Percentiles rank a stretch among this genome's conserved stretches.
Conservation (phyloP, 306 rosid species). For the Prunus campanulata region DNA sequence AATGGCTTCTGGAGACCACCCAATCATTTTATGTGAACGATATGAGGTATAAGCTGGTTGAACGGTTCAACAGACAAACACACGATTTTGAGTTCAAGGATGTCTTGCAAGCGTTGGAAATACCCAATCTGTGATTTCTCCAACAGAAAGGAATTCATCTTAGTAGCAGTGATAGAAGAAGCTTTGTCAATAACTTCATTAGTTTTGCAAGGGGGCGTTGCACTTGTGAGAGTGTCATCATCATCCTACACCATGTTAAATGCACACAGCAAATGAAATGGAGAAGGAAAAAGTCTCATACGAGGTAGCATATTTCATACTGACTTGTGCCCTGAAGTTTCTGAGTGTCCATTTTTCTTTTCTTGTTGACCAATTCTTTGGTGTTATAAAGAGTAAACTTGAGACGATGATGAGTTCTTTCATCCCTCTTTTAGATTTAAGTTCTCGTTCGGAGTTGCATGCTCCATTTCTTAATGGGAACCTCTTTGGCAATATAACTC, state of each 20-base stretch:
- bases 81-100: conserved; percentile 92
- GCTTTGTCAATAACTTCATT: neutral
- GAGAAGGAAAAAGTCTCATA: neutral
- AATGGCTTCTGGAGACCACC: conserved; percentile 80
- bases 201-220: neutral
- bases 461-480: no score
- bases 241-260: neutral
- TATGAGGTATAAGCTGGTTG: conserved; percentile 68
- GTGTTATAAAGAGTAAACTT: neutral
- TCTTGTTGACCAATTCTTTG: neutral
- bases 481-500: no score
- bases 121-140: conserved; percentile 56
- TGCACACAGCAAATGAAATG: no score
- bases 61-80: conserved; percentile 79
- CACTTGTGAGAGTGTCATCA: neutral
- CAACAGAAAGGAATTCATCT: neutral
- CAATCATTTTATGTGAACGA: conserved; percentile 85
- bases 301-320: no score
- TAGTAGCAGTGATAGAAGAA: neutral
- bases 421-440: neutral
- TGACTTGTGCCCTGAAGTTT: no score
- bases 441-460: neutral
- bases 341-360: no score
- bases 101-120: conserved; percentile 71
- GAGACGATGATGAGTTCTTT: neutral